Base-by-base conservation (phyloP, 768 basidiomycete species). In the Amanita polypyramis region DNA sequence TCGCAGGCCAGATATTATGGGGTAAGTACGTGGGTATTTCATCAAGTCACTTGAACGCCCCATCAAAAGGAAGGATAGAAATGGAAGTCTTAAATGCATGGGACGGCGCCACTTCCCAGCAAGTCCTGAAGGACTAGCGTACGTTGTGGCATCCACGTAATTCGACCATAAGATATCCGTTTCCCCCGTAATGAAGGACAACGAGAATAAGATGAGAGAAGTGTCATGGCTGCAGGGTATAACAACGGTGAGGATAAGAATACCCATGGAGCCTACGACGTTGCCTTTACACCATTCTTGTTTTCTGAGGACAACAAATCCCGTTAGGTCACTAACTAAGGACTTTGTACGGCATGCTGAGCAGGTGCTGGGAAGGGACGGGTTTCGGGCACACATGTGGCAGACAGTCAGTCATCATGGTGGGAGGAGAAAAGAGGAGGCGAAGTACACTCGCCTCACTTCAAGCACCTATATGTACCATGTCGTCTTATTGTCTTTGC, bases 401-500 rank as follows among this genome's bases (percentile, higher is more conserved):
- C 25, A 27, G 25, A 7, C 25, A 27, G 25, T 3, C 25, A 27
- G 25, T 27, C 43, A 44, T 33, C 43, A 33, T 44, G 44, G 23
- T 14, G 23, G 44, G 7, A 36, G n/a, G n/a, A n/a, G n/a, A 36
- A n/a, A 20, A 10, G 21, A 34, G 8, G n/a, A 20, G 15, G 5
- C 12, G 6, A n/a, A 11, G 2, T 7, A 36, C 15, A 35, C 2
- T 20, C 34, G 4, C 20, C 44, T 25, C 19, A 17, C n/a, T 15
- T 39, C 19, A 15, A 19, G 32, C n/a, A 35, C 19, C 36, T 45
- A 45, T 37, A 21, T 25, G 34, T 36, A 36, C 15, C 25, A 23
- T 21, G 5, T 14, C 3, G 19, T 15, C 47, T 49, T 49, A 49
- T 49, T 49, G 47, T 49, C 40, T 49, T 41, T 42, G 29, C 25